Base-by-base conservation (phyloP, 2,329 filamentous ascomycete genomes). In the Tothia fuscella region DNA sequence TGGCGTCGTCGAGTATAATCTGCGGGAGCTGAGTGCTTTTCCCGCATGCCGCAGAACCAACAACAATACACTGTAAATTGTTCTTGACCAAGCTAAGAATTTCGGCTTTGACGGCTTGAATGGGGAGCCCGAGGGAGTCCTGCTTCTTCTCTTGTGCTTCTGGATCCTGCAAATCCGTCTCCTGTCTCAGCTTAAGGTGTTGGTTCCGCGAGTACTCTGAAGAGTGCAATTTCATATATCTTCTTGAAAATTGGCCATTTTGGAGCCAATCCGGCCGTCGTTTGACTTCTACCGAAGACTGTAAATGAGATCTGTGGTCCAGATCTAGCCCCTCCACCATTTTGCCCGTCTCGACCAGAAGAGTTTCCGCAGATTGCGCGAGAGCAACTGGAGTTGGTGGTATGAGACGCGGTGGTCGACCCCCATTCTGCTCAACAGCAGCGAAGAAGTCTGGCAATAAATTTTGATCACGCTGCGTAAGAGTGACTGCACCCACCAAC, bases 1-100 rank as follows among this genome's bases (percentile, higher is more conserved):
- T 67, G 3, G 63, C 61, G 42, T 70, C 51, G n/a, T 72, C 67
- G 2, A 72, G 52, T 20, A 72, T 45, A n/a, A 72, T 67, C 46
- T 72, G 70, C n/a, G 70, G 68, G 6, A 72, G 58, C 51, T 72
- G 70, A 5, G 67, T 70, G 37, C 54, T 64, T 49, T 70, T 70
- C 16, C 67, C 66, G 33, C 61, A 63, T 3, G 65, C 66, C 30
- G 65, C 66, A 20, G 63, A 60, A 14, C 64, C 66, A 36, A 63
- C 57, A 43, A 71, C 57, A 35, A 71, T 64, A 47, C 60, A 65
- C 49, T 64, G 66, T 0, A 53, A 50, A 41, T 66, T 57, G 6
- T 57, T 53, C 5, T 60, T 53, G 14, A 70, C 54, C 35, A 64
- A 48, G 2, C 60, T 51, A 9, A 67, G 46, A 10, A 69, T 55